phyloP scores from a whole-genome alignment of 225 moss, liverwort and hornwort genomes.

The Neckera pumila region DNA sequence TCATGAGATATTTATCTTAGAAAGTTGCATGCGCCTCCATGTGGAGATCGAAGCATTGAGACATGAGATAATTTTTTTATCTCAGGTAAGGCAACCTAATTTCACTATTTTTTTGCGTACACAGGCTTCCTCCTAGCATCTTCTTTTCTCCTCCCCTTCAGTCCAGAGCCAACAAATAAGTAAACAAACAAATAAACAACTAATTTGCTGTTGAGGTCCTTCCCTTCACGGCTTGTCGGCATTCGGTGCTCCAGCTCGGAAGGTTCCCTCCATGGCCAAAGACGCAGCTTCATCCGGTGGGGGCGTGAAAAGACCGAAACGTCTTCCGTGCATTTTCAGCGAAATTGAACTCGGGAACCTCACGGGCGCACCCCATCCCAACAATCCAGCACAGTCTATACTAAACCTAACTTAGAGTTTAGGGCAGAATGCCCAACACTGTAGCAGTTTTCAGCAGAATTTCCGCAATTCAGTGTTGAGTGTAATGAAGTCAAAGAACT shows the following conservation, averaged over 20 bases:
- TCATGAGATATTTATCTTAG: too few relatives aligned
- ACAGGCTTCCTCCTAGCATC: background rate
- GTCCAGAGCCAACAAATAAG: background rate
- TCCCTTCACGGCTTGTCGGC: background rate
- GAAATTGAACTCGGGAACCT: background rate
- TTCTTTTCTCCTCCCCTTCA: background rate
- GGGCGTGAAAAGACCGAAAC: background rate
- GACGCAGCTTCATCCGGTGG: background rate
- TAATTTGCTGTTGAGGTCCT: background rate
- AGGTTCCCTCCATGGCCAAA: background rate
- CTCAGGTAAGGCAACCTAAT: too few relatives aligned
- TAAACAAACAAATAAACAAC: background rate
- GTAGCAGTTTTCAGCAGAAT: too few relatives aligned
- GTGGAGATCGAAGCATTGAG: too few relatives aligned
- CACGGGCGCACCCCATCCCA: background rate
- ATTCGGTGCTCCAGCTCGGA: background rate
- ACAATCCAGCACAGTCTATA: background rate
- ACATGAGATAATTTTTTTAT: too few relatives aligned
- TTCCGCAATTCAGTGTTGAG: background rate
- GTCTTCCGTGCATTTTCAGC: background rate
- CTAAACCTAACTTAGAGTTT: background rate
- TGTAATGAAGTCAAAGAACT: background rate
- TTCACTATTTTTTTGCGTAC: too few relatives aligned
- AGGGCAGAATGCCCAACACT: background rate
- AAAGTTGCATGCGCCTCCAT: too few relatives aligned